Percentiles rank a stretch among this genome's conserved stretches.
phyloP scores from a whole-genome alignment of 345 rosid species.

The Populus euphratica region DNA sequence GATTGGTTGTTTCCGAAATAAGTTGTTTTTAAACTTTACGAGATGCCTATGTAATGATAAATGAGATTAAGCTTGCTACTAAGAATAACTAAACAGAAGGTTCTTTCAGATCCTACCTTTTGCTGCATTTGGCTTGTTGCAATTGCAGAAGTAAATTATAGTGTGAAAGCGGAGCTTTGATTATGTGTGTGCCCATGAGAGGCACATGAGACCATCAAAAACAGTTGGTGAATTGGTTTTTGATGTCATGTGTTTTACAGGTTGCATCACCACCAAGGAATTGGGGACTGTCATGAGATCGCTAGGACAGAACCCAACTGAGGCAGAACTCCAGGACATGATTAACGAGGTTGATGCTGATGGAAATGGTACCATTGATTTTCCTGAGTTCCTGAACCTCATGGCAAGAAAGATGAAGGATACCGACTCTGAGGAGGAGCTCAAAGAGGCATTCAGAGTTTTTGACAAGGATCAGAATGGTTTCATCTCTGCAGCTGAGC shows the following conservation, averaged over 20 bases:
- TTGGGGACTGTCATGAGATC: constrained; percentile 55
- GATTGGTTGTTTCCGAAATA: not conserved
- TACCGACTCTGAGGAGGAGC: constrained; percentile 61
- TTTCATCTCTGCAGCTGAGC: constrained; percentile 49
- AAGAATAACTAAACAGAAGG: not conserved
- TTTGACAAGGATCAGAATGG: constrained; percentile 57
- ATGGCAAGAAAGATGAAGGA: constrained; percentile 65
- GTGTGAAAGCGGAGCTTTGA: not conserved
- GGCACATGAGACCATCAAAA: not conserved
- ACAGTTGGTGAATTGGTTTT: not conserved
- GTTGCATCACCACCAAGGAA: constrained; percentile 52
- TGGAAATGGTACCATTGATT: constrained; percentile 53
- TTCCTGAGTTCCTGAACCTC: constrained; percentile 54
- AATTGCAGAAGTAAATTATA: not conserved
- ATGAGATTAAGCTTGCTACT: not conserved
- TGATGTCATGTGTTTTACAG: constrained; percentile 11
- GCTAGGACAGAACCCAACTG: constrained; percentile 50
- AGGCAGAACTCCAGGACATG: constrained; percentile 56
- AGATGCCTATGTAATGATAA: not conserved
- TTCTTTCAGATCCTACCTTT: not conserved
- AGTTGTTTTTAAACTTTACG: not conserved
- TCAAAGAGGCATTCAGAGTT: constrained; percentile 54
- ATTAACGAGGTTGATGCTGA: constrained; percentile 56
- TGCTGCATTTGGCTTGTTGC: not conserved
- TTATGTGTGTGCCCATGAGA: not conserved